Base-by-base conservation (phyloP, 2,329 filamentous ascomycete species). In the Exophiala aquamarina region DNA sequence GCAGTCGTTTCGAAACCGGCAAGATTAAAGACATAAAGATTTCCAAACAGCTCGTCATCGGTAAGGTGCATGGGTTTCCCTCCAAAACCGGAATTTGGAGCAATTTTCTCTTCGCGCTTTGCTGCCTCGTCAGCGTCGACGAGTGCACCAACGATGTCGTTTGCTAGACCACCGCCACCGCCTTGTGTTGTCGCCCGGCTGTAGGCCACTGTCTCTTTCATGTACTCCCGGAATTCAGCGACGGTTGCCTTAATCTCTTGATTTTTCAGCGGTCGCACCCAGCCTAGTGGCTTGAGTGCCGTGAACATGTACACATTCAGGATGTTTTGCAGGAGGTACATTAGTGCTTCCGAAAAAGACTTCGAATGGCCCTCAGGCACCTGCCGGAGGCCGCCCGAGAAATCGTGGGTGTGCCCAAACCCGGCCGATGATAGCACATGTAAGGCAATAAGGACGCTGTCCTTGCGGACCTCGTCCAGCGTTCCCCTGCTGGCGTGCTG, bases 1-100 rank as follows among this genome's bases (percentile, higher is more conserved):
- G 75, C 71, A 0, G 74, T 75, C 0, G 75, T 77, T 47, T 79
- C 75, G 47, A 77, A 73, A 0, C 76, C 76, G 0, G 76, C 75
- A 40, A 78, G 64, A 38, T 72, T 76, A 50, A 76, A 68, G 1
- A 72, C 61, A 41, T 74, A 75, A 37, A 76, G 60, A 36, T 77
- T 77, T 11, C 75, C 73, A 32, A 72, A 71, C 4, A 79, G 70
- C 48, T 79, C 75, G 5, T 42, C 29, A 36, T 70, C 67, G 1
- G 59, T 70, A 23, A 70, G 61, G 9, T 62, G 55, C 38, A 44
- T 50, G 0, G 47, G 44, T 4, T 48, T 56, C 3, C 35, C 40
- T 3, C 54, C 39, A n/a, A 57, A 29, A n/a, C 35, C 55, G 13
- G 59, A 54, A 8, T 69, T 56, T 0, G 63, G 62, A 9, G 52